phyloP scores from a whole-genome alignment of 345 rosid genomes.

The Dimocarpus longan region DNA sequence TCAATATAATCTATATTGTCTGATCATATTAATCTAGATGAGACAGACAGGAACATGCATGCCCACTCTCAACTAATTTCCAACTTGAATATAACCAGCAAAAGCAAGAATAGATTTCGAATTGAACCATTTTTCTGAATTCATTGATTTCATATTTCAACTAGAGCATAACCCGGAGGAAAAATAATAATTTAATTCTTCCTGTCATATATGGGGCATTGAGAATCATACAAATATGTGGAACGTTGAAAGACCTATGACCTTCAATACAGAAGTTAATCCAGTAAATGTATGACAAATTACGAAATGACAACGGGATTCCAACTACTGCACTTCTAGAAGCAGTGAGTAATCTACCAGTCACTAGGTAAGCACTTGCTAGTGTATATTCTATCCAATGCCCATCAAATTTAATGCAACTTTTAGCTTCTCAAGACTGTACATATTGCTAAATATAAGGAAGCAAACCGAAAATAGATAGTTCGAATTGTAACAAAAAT shows the following conservation, averaged over 20 bases:
- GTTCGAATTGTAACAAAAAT: background rate
- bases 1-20: background rate
- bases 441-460: background rate
- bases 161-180: background rate
- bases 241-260: slow-evolving; percentile 1
- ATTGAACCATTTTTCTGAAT: background rate
- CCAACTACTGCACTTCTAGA: slow-evolving; percentile 5
- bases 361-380: background rate
- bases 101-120: background rate
- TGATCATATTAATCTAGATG: background rate
- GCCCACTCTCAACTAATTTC: background rate
- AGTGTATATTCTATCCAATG: background rate
- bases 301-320: background rate
- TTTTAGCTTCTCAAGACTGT: background rate
- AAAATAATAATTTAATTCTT: background rate
- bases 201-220: background rate
- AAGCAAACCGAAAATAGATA: background rate
- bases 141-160: background rate
- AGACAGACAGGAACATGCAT: background rate
- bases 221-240: background rate
- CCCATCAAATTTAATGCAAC: background rate
- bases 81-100: background rate
- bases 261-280: background rate
- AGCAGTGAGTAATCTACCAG: background rate
- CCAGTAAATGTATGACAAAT: background rate